These are phyloP conservation scores for Tetrapyrgos nigripes DNA, from an alignment of 1,284 basidiomycete species.

Conservation along the genomic window DNA sequence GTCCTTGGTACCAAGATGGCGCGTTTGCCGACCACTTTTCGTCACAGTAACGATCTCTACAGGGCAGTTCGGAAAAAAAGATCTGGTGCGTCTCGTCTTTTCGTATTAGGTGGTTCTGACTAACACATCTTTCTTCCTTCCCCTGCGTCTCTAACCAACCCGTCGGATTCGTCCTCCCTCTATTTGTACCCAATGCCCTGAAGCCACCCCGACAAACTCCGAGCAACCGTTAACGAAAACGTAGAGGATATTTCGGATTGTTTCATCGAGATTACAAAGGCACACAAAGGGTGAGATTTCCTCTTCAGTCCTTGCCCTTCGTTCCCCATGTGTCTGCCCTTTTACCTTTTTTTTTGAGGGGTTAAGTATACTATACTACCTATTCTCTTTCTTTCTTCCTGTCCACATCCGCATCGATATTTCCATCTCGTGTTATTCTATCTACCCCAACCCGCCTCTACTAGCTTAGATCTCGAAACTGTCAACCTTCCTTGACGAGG, in stretches of 20 bases:
- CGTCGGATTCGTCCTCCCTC: neutral
- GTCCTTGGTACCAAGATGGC: constrained; percentile 88
- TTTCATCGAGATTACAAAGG: constrained; percentile 96
- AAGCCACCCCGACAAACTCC: constrained; percentile 98
- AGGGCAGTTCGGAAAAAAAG: constrained; percentile 80
- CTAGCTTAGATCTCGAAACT: no score
- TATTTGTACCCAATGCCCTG: constrained; percentile 1
- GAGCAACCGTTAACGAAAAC: constrained; percentile 83
- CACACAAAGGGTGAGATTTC: constrained; percentile 87
- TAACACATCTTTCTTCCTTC: no score
- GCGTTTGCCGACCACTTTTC: constrained; percentile 20
- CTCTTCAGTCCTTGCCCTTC: neutral
- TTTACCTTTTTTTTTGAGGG: no score
- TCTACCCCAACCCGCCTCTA: no score
- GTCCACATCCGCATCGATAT: no score
- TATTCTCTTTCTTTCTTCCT: no score
- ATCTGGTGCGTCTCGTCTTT: constrained; percentile 69
- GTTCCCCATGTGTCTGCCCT: neutral
- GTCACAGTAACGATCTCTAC: constrained; percentile 4
- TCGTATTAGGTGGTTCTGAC: neutral
- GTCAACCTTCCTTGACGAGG: constrained; percentile 47
- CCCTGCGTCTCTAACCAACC: no score
- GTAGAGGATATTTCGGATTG: constrained; percentile 88
- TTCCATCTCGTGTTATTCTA: no score
- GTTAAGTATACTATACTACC: no score